Base-by-base conservation (phyloP, 768 basidiomycete species). In the Xerocomellus chrysenteron region DNA sequence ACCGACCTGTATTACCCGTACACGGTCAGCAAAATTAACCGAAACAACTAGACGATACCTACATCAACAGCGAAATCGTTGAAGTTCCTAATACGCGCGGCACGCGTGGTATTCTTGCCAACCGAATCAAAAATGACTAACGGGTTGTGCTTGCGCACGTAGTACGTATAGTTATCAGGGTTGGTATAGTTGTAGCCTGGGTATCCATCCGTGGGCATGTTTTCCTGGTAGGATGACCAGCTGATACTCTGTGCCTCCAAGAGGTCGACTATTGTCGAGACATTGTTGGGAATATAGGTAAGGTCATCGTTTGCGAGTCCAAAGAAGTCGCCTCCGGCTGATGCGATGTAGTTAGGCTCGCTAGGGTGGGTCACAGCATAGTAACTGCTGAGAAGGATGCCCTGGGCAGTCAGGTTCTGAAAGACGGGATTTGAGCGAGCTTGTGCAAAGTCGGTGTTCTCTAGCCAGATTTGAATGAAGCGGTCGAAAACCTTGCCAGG, bases 181-280 rank as follows among this genome's bases (percentile, higher is more conserved):
- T 62, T 71, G 49, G 50, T 61, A 35, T 59, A 76, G 57, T 75
- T 73, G 65, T 71, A 80, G 2, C 72, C 80, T 16, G 65, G 56
- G 49, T 72, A 84, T 7, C 77, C 82, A 54, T 81, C 79, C 1
- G 65, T 65, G 2, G 83, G 82, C 77, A 85, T 74, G 56, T 77
- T 79, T 63, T 87, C 84, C 65, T 84, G 79, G 61, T 87, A 88
- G 17, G 79, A 73, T 0, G 77, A 79, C 85, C 86, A 88, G 7
- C 80, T 80, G 41, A 88, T 75, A 43, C 70, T 74, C 60, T 82
- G 80, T 17, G 74, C 70, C 26, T 87, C 86, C 32, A 88, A 70
- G 17, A 87, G 73, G 59, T 88, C 86, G 26, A 83, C 79, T 42
- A 86, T 60, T 14, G 80, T 83, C 4, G 84, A 82, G 9, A 84